Evolutionary conservation across 2,329 filamentous ascomycete genomes (phyloP), one percentile per base, ranked within the genome.

Genomic region (Lecanicillium sp.): DNA sequence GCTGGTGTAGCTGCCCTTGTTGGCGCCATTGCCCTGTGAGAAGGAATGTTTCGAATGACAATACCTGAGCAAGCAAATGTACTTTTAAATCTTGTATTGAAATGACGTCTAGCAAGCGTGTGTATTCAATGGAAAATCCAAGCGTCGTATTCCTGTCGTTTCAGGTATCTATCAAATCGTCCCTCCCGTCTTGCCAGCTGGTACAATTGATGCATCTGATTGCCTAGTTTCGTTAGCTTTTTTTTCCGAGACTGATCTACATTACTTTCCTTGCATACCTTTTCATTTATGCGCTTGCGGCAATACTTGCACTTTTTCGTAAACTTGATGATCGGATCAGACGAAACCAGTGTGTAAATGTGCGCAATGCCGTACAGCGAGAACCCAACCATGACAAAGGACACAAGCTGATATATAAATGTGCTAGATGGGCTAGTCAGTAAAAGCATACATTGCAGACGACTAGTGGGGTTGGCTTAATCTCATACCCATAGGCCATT

Each of bases 261-360:
- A 17, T 12, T 33, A 25, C 17, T 2, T 35, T 3, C n/a, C 6
- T 12, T 20, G 13, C 20, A 50, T 41, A 78, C 80, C 70, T 79
- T 78, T 37, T 75, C 70, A 49, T 71, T 80, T 41, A 83, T 76
- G 17, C 61, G 63, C 57, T 79, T 78, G 43, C 70, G 65, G 53
- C 80, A 84, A 51, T 81, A 86, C 51, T 65, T 72, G 61, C 82
- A 87, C 58, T 78, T 82, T 37, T 78, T 68, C 18, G 73, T 76
- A 47, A 73, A 76, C 63, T 85, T 85, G 55, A 86, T 82, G 45
- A 86, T 80, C 12, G 76, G 73, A 37, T 85, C 80, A 9, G 71
- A 66, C 11, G 73, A 76, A 9, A 77, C 52, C 44, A 65, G 68
- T 48, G 78, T 75, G 53, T 85, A 86, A 29, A 75, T 31, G 35